Percentiles rank a stretch among this genome's conserved stretches.
Conservation (phyloP, 768 basidiomycete species). For the Termitomyces sp. region DNA sequence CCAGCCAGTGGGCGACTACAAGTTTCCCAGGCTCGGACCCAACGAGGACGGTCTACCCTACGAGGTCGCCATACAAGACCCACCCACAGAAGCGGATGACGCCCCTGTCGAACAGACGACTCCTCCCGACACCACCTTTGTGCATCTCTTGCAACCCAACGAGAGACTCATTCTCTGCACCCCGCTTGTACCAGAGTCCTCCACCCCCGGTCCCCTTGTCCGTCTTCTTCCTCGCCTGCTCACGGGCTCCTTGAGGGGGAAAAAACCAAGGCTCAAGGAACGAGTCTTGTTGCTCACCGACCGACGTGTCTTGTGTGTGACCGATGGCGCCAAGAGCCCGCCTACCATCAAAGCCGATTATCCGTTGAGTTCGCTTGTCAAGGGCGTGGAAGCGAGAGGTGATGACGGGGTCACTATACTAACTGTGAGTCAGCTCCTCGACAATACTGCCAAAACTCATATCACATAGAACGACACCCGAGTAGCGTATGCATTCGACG, state of each 20-base stretch:
- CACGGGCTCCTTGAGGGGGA: slow-evolving; percentile 11
- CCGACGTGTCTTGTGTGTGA: slow-evolving; percentile 13
- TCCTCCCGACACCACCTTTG: not conserved
- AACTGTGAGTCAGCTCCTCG: slow-evolving; percentile 5
- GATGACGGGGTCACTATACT: slow-evolving; percentile 5
- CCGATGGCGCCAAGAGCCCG: slow-evolving; percentile 2
- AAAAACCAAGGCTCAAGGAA: slow-evolving; percentile 16
- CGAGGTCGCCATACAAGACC: not conserved
- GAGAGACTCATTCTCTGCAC: slow-evolving; percentile 11
- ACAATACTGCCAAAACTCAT: not conserved
- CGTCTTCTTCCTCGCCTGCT: slow-evolving; percentile 13
- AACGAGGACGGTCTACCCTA: slow-evolving; percentile 12
- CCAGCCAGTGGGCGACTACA: slow-evolving; percentile 14
- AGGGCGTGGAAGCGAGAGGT: slow-evolving; percentile 8
- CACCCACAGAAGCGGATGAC: not conserved
- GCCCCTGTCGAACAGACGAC: slow-evolving; percentile 2
- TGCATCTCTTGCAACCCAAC: slow-evolving; percentile 7
- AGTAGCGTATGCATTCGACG: slow-evolving; percentile 7
- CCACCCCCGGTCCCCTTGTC: slow-evolving; percentile 4
- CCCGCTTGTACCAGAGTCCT: slow-evolving; percentile 9
- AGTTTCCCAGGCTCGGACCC: slow-evolving; percentile 9
- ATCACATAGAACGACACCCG: slow-evolving; percentile 8
- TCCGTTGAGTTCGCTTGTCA: not conserved
- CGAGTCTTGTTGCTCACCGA: slow-evolving; percentile 13
- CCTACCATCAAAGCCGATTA: slow-evolving; percentile 11